Conservation (phyloP, 345 rosid species). For the Gossypioides kirkii region DNA sequence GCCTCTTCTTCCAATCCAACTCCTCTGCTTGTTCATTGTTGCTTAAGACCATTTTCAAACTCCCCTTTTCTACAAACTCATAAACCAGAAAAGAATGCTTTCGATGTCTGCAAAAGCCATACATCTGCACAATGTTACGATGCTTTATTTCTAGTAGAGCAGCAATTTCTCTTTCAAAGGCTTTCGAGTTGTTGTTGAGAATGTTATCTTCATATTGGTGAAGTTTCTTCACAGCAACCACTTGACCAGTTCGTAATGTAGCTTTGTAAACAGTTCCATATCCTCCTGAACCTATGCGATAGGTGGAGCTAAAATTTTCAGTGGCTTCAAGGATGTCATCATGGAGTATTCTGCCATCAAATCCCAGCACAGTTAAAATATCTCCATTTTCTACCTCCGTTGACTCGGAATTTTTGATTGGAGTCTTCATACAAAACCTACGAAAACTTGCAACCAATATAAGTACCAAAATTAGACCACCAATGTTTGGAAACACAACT, state of each 20-base stretch:
- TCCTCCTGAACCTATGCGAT: conserved; percentile 15
- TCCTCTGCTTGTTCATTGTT: no score
- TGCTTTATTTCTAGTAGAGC: no score
- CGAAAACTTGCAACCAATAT: not conserved
- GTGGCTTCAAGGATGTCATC: conserved; percentile 8
- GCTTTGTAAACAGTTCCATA: conserved; percentile 16
- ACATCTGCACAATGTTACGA: no score
- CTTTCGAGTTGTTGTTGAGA: no score
- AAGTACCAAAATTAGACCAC: not conserved
- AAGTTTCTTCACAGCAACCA: conserved; percentile 20
- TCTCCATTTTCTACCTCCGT: not conserved
- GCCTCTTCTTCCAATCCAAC: no score
- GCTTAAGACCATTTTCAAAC: no score
- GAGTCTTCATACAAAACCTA: not conserved
- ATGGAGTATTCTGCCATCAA: not conserved
- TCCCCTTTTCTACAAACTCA: no score
- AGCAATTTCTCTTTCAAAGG: no score
- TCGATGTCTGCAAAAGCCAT: no score
- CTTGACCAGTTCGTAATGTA: not conserved
- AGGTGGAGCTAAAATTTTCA: conserved; percentile 2
- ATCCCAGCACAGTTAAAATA: not conserved
- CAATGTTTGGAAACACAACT: conserved; percentile 10
- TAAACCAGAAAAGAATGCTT: no score
- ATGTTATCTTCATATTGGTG: no score
- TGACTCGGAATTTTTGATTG: not conserved